These are phyloP conservation scores for Xylaria sp. DNA, from an alignment of 495 filamentous ascomycete species.

Conservation along the genomic window DNA sequence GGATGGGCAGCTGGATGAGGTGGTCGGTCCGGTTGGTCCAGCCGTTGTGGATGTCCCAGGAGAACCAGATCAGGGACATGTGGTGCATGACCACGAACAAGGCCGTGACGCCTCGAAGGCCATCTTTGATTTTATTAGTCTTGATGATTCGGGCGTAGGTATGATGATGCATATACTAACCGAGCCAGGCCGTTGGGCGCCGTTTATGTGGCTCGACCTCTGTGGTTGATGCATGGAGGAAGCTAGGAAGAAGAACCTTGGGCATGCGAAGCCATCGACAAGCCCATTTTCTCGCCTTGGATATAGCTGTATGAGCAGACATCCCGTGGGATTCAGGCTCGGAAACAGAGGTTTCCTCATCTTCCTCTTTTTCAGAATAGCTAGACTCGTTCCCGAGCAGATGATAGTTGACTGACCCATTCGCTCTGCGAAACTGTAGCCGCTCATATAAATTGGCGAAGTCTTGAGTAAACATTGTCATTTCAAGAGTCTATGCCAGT, in stretches of 20 bases:
- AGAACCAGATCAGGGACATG: conserved; percentile 48
- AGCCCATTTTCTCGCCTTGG: neutral
- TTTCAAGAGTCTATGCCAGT: neutral
- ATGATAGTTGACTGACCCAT: neutral
- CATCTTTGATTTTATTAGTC: conserved; percentile 39
- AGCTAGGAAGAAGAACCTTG: conserved; percentile 22
- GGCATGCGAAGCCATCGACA: conserved; percentile 16
- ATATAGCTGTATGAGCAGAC: neutral
- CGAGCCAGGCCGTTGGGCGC: conserved; percentile 27
- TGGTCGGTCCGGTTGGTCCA: conserved; percentile 41
- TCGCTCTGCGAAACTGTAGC: neutral
- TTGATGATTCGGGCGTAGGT: neutral
- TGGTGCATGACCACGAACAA: conserved; percentile 58
- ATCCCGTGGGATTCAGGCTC: neutral
- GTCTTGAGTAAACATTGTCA: neutral
- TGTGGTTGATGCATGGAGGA: neutral
- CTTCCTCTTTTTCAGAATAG: conserved; percentile 5
- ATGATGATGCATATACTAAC: conserved; percentile 6
- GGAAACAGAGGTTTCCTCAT: neutral
- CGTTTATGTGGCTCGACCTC: neutral
- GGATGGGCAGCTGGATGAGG: conserved; percentile 48
- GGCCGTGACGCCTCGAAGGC: conserved; percentile 55
- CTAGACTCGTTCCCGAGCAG: neutral
- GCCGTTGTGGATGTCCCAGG: conserved; percentile 35
- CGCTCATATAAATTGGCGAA: neutral